phyloP scores from a whole-genome alignment of 1,284 basidiomycete species.

The Marasmius oreades region DNA sequence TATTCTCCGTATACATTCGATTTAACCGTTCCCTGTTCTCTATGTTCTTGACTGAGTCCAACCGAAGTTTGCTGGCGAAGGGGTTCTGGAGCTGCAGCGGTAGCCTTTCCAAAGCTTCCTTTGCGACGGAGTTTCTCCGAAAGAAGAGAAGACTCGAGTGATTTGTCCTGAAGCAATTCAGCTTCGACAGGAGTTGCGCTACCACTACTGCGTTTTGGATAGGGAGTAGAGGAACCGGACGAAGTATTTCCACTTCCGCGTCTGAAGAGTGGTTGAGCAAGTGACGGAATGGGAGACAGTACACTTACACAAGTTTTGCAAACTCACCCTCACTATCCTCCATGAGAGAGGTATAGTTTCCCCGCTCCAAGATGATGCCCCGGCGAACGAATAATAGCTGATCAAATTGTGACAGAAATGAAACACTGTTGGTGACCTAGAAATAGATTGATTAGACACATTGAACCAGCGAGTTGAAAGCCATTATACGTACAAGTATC shows the following conservation, averaged over 20 bases:
- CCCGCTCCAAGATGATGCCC: conserved; percentile 82
- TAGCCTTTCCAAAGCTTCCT: conserved; percentile 51
- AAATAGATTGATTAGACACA: not conserved
- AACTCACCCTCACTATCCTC: conserved; percentile 67
- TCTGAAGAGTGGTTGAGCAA: conserved; percentile 18
- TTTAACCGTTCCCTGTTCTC: conserved; percentile 84
- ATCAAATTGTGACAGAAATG: conserved; percentile 81
- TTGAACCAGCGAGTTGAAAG: not conserved
- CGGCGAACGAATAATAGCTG: conserved; percentile 77
- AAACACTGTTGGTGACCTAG: conserved; percentile 78
- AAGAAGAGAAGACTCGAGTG: conserved; percentile 16
- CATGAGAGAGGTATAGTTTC: conserved; percentile 66
- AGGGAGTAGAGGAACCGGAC: conserved; percentile 58
- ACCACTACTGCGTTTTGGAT: conserved; percentile 32
- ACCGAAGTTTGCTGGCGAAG: conserved; percentile 35
- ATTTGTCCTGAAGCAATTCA: conserved; percentile 20
- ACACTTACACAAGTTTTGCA: conserved; percentile 74
- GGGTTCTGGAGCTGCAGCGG: conserved; percentile 35
- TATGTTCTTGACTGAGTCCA: conserved; percentile 71
- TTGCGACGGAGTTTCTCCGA: conserved; percentile 47
- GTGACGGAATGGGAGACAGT: not conserved
- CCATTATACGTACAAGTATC: conserved; percentile 53
- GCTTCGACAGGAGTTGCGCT: conserved; percentile 39
- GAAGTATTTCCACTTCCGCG: conserved; percentile 43
- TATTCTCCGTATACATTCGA: conserved; percentile 74